Conservation (phyloP, 2,329 filamentous ascomycete species). For the Chaetomium globosum region DNA sequence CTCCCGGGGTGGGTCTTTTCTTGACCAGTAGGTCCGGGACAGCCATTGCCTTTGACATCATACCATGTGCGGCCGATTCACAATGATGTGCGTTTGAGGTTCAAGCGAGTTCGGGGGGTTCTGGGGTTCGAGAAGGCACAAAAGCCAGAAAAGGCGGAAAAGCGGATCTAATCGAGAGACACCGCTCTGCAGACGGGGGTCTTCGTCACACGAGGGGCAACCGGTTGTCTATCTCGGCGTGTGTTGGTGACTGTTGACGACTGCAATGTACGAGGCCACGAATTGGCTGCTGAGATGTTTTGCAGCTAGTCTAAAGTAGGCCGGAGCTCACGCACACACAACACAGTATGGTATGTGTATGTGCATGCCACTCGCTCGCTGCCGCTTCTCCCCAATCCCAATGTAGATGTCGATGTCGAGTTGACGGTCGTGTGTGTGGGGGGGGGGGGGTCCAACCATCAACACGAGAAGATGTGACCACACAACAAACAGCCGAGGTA, state of each 20-base stretch:
- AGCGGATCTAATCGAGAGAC: background rate
- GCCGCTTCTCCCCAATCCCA: background rate
- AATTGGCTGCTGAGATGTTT: background rate
- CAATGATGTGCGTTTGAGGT: background rate
- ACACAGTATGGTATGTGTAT: background rate
- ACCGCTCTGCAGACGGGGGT: background rate
- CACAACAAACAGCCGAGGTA: conserved; percentile 3
- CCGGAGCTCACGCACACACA: conserved; percentile 1
- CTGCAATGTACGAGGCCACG: background rate
- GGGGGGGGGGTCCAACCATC: background rate
- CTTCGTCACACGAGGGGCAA: background rate
- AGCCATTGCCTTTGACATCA: conserved; percentile 18
- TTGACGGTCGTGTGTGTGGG: background rate
- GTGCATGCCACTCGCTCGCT: background rate
- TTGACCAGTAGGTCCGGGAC: conserved; percentile 7
- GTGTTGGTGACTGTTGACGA: background rate
- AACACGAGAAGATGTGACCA: conserved; percentile 19
- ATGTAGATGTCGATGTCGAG: background rate
- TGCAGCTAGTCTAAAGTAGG: background rate
- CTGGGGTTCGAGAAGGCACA: background rate
- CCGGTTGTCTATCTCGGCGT: background rate
- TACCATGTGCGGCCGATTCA: background rate
- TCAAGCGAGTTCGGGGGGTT: background rate
- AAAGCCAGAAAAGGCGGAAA: background rate
- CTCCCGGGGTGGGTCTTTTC: conserved; percentile 1